Evolutionary conservation across 2,329 filamentous ascomycete species (phyloP), one percentile per base, ranked within the genome.

Genomic region (Myotisia sp.): DNA sequence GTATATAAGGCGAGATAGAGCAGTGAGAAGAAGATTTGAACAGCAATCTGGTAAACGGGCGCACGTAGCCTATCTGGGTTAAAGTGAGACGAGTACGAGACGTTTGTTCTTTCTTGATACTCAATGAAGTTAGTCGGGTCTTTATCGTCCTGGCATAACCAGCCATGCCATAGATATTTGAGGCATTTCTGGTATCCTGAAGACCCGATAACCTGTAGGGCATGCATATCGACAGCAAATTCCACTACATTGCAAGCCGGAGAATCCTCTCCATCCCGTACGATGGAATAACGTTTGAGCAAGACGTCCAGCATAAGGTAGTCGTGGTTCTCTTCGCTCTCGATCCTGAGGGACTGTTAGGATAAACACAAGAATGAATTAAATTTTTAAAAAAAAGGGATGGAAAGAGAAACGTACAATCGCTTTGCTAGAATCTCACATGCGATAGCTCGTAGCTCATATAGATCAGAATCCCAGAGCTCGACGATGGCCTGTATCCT

Each of bases 101-200:
- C 76, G 52, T 86, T 81, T 39, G 78, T 82, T 53, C 84, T 84
- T 39, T 83, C 68, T 46, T 77, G 74, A 64, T 92, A 98, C 50
- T 86, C 78, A 35, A 94, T 70, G 52, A 98, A 98, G 34, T 75
- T 76, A n/a, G 77, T 75, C 0, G 87, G 80, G 47, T 95, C 86
- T 32, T 86, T 70, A 47, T 94, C 85, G 45, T 94, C 84, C 54
- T 98, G 90, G n/a, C 93, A 76, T 6, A 95, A 66, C 90, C 90
- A 98, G 14, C 90, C 90, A 41, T 76, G 74, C 90, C 90, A 98
- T 6, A 98, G 74, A 51, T 92, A 84, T 42, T 70, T 74, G 49
- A 95, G 84, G 52, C 87, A 95, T 60, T 92, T 93, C 48, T 95
- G 90, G 55, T 95, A 98, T 17, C 90, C 87, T 0, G 83, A 85